These are phyloP conservation scores for Ogataea kodamae DNA, from an alignment of 805 yeast genomes.

Conservation along the genomic window DNA sequence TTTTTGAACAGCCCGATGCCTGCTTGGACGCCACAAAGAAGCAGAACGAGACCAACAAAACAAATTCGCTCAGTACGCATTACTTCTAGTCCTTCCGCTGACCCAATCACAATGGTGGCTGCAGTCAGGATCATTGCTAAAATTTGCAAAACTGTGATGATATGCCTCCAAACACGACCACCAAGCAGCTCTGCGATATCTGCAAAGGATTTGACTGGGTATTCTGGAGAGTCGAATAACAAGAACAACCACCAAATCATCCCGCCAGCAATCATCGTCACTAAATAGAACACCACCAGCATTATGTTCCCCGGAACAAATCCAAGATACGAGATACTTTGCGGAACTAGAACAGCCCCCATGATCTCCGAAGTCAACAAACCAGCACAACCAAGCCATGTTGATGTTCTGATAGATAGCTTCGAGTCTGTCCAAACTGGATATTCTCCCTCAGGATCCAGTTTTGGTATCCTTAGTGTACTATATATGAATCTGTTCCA, in stretches of 20 bases:
- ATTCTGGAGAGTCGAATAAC: slow-evolving; percentile 39
- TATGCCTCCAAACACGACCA: slow-evolving; percentile 32
- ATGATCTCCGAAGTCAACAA: slow-evolving; percentile 23
- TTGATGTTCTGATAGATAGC: slow-evolving; percentile 17
- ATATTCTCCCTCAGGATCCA: slow-evolving; percentile 10
- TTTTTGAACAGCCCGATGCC: slow-evolving; percentile 40
- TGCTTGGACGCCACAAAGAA: slow-evolving; percentile 41
- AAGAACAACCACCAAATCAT: slow-evolving; percentile 37
- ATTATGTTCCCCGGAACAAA: slow-evolving; percentile 17
- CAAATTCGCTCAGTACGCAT: slow-evolving; percentile 34
- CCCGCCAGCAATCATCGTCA: slow-evolving; percentile 41
- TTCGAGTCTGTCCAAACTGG: slow-evolving; percentile 19
- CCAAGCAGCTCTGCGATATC: slow-evolving; percentile 39
- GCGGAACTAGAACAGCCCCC: slow-evolving; percentile 23
- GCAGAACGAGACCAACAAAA: slow-evolving; percentile 37
- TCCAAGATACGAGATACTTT: slow-evolving; percentile 15
- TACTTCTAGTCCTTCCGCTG: slow-evolving; percentile 41
- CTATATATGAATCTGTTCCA: slow-evolving; percentile 11
- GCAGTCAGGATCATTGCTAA: slow-evolving; percentile 42
- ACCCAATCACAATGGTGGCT: slow-evolving; percentile 37
- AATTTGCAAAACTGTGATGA: slow-evolving; percentile 36
- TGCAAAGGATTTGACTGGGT: slow-evolving; percentile 41
- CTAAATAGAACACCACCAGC: slow-evolving; percentile 12
- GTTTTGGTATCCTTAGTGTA: slow-evolving; percentile 7
- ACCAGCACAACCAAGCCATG: slow-evolving; percentile 22